Evolutionary conservation across 805 yeast species (phyloP).

Genomic region (Candida rishiriensis): DNA sequence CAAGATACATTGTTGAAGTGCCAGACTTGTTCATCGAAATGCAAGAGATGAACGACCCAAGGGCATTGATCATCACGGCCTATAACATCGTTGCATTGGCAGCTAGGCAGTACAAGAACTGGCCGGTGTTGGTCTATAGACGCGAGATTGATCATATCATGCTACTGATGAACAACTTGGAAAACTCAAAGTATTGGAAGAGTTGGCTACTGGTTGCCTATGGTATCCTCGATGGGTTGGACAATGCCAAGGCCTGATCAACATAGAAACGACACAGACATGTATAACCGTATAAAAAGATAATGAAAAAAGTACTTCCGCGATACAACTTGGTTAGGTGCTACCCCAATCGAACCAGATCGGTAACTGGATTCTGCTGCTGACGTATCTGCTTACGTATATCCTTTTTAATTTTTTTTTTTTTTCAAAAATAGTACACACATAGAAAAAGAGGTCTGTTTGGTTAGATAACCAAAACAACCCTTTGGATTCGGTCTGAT

Average conservation of each 20-base stretch:
- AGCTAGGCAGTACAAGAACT: slow-evolving; percentile 9
- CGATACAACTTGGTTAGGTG: too few species aligned
- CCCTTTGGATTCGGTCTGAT: too few species aligned
- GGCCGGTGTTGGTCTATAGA: slow-evolving; percentile 16
- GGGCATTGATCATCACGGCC: slow-evolving; percentile 17
- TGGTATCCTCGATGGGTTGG: slow-evolving; percentile 6
- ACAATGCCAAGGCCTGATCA: background rate
- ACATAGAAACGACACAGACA: background rate
- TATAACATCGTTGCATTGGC: slow-evolving; percentile 18
- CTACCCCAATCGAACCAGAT: too few species aligned
- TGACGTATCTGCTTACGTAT: too few species aligned
- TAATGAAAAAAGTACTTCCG: background rate
- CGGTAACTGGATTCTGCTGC: too few species aligned
- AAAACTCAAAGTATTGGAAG: slow-evolving; percentile 13
- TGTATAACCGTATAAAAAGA: too few species aligned
- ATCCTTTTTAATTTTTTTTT: too few species aligned
- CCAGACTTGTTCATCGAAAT: slow-evolving; percentile 15
- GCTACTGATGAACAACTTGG: slow-evolving; percentile 5
- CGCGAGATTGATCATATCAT: slow-evolving; percentile 12
- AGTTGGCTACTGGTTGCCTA: slow-evolving; percentile 19
- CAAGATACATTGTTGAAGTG: slow-evolving; percentile 18
- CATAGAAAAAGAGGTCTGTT: background rate
- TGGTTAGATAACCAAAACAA: background rate
- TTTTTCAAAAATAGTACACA: too few species aligned
- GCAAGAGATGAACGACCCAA: slow-evolving; percentile 17